phyloP scores from a whole-genome alignment of 257 asterid genomes.

The Haberlea rhodopensis region DNA sequence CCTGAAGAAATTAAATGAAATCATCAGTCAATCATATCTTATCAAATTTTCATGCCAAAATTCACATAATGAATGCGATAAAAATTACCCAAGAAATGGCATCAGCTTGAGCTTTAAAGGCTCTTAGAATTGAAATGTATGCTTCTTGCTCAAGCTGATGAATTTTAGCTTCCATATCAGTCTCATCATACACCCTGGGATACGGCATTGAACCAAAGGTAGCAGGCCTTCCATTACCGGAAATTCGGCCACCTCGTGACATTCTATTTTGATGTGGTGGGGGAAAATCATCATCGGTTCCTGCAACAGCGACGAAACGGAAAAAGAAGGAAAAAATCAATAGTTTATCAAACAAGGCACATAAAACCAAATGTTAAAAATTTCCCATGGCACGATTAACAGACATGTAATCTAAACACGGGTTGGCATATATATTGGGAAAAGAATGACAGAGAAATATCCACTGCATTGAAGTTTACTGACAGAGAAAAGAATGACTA shows the following conservation, averaged over 20 bases:
- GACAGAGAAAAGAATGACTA: no score
- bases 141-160: slow-evolving; percentile 98
- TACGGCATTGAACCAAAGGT: slow-evolving; percentile 54
- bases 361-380: slow-evolving; percentile 7
- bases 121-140: slow-evolving; percentile 79
- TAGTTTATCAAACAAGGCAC: not conserved
- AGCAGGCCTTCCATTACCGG: slow-evolving; percentile 82
- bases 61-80: slow-evolving; percentile 23
- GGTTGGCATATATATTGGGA: no score
- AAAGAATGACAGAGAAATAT: no score
- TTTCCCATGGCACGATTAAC: not conserved
- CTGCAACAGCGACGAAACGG: slow-evolving; percentile 41
- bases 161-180: slow-evolving; percentile 75
- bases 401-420: not conserved
- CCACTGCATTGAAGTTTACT: no score
- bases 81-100: slow-evolving; percentile 84
- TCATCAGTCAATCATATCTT: slow-evolving; percentile 31
- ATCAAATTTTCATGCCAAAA: slow-evolving; percentile 31
- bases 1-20: slow-evolving; percentile 55
- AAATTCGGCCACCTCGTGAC: slow-evolving; percentile 77
- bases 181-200: slow-evolving; percentile 49
- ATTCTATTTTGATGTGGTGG: slow-evolving; percentile 89
- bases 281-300: slow-evolving; percentile 95
- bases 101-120: slow-evolving; percentile 95
- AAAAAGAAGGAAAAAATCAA: slow-evolving; percentile 14